Percentiles rank a stretch among this genome's conserved stretches.
phyloP scores from a whole-genome alignment of 2,329 filamentous ascomycete species.

The Leptographium lundbergii region DNA sequence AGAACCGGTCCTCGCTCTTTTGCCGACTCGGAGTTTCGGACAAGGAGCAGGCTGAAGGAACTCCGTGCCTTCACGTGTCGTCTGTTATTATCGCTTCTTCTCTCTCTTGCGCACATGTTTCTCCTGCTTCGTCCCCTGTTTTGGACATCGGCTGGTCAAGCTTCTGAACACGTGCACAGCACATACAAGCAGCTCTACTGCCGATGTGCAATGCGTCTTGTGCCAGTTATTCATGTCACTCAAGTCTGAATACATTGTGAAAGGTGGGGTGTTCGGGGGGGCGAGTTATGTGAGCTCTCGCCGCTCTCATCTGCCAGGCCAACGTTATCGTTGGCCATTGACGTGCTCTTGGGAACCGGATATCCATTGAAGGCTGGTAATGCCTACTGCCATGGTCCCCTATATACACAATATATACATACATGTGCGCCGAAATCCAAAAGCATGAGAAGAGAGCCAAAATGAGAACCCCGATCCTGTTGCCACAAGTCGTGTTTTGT shows the following conservation, averaged over 20 bases:
- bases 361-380: background rate
- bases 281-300: background rate
- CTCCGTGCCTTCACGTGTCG: background rate
- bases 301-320: background rate
- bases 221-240: too few relatives aligned
- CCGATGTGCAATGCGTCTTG: background rate
- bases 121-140: background rate
- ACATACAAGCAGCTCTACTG: background rate
- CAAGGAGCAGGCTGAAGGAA: background rate
- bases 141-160: background rate
- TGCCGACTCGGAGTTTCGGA: background rate
- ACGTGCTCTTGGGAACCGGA: background rate
- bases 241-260: background rate
- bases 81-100: background rate
- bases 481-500: background rate
- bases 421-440: background rate
- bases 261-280: too few relatives aligned
- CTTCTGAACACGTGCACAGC: background rate
- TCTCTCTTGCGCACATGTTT: background rate
- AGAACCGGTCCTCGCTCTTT: background rate
- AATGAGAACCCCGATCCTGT: background rate
- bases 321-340: background rate
- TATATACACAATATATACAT: background rate
- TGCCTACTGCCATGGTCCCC: background rate
- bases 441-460: background rate